A percentile compares a stretch with the other conserved stretches of the same genome.
Conservation (phyloP, 2,329 filamentous ascomycete genomes). For the Pezizomycotina sp. region DNA sequence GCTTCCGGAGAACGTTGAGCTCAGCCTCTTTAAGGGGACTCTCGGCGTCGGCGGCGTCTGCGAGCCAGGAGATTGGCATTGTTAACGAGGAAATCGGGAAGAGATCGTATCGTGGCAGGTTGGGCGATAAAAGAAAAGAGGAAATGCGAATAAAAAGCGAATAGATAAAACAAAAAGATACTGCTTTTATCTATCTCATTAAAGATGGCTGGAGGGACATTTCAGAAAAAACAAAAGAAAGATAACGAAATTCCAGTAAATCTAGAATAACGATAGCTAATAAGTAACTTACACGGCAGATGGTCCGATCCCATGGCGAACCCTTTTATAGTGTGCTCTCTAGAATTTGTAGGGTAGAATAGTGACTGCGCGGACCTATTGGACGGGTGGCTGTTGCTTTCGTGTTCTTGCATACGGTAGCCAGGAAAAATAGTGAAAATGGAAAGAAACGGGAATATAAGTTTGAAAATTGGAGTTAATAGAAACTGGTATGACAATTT, state of each 20-base stretch:
- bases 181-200: constrained; percentile 2
- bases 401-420: too few species aligned
- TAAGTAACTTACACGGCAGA: constrained; percentile 17
- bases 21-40: constrained; percentile 84
- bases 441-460: too few species aligned
- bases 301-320: constrained; percentile 14
- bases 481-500: too few species aligned
- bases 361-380: too few species aligned
- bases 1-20: constrained; percentile 75
- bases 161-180: neutral
- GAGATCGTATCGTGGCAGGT: neutral
- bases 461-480: too few species aligned
- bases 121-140: neutral
- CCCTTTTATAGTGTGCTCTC: too few species aligned
- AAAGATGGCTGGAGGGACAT: neutral
- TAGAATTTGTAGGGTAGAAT: too few species aligned
- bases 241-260: too few species aligned
- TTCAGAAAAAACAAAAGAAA: too few species aligned
- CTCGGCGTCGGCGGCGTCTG: constrained; percentile 95
- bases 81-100: neutral
- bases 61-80: constrained; percentile 25
- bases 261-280: too few species aligned
- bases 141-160: neutral
- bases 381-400: too few species aligned
- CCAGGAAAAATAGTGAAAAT: too few species aligned